Base-by-base conservation (phyloP, 1,139 yeast species). In the Williopsis jadinii region DNA sequence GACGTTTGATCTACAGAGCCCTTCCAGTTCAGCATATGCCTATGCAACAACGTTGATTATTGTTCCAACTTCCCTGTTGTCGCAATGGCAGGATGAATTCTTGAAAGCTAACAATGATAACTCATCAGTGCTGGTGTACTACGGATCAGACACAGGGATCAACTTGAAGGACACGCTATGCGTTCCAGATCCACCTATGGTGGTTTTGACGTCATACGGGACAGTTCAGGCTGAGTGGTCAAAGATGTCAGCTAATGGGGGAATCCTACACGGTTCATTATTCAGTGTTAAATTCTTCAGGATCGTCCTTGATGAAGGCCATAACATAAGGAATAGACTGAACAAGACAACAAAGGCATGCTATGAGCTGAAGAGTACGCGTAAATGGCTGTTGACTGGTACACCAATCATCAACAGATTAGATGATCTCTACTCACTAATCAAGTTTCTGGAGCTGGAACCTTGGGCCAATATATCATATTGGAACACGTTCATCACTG, bases 1-100 rank as follows among this genome's bases (percentile, higher is more conserved):
- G 6, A 42, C 54, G 1, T 52, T 44, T 35, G 42, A 45, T 8
- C 42, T 36, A 5, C 14, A 37, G 2, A 26, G 31, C 8, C 41
- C 46, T 0, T 10, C 9, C 8, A 42, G 37, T 15, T 55, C 50
- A 30, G 63, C 63, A 24, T 85, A 82, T 61, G 95, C 95, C 0
- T 67, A 68, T 26, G 70, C 67, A 37, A 81, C 95, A 0, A 90
- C 97, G 0, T 66, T 92, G 36, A 73, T 92, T 10, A 79, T 92
- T 3, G 90, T 90, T 0, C 97, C 97, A 1, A 87, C 88, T 90
- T 87, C 97, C 0, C 67, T 92, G 32, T 65, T 92, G 13, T 69
- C 88, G 1, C 98, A 92, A 60, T 92, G 98, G 98, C 84, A 84
- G 51, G 75, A 74, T 27, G 97, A 92, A 58, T 83, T 82, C 52